phyloP scores from a whole-genome alignment of 2,329 filamentous ascomycete genomes.

The Periconia macrospinosa region DNA sequence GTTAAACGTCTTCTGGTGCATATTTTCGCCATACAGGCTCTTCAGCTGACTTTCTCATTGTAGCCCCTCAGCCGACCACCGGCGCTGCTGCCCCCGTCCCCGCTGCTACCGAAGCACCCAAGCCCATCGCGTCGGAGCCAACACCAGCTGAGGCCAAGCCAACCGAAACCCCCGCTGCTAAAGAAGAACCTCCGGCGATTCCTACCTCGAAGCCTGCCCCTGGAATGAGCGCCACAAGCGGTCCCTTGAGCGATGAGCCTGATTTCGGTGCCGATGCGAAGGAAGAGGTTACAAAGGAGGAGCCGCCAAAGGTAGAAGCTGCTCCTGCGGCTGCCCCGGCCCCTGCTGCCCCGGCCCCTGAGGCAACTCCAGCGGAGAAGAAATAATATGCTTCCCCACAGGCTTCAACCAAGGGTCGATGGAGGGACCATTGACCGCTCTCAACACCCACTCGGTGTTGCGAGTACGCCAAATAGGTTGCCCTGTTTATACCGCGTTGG shows the following conservation, averaged over 20 bases:
- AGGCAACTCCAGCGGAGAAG: slow-evolving; percentile 15
- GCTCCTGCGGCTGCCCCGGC: slow-evolving; percentile 3
- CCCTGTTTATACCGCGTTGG: not conserved
- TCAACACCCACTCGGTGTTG: too few species aligned
- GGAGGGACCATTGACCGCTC: too few species aligned
- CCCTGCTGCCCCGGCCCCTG: slow-evolving; percentile 11
- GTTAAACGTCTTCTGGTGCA: not conserved
- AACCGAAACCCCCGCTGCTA: slow-evolving; percentile 15
- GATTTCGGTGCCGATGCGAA: slow-evolving; percentile 28
- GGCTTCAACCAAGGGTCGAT: too few species aligned
- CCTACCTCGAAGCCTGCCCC: slow-evolving; percentile 32
- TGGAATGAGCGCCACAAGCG: slow-evolving; percentile 45
- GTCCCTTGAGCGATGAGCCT: slow-evolving; percentile 38
- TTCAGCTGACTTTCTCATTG: not conserved
- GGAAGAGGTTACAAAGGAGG: slow-evolving; percentile 17
- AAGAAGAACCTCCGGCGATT: slow-evolving; percentile 24
- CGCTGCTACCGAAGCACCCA: slow-evolving; percentile 27
- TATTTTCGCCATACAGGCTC: too few species aligned
- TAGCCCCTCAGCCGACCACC: slow-evolving; percentile 35
- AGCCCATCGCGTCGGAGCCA: slow-evolving; percentile 14
- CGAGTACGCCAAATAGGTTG: not conserved
- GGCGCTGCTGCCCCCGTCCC: slow-evolving; percentile 32
- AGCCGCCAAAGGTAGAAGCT: slow-evolving; percentile 11
- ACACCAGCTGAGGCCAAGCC: slow-evolving; percentile 21
- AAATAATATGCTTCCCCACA: slow-evolving; percentile 12